phyloP scores from a whole-genome alignment of 1,284 basidiomycete species.

The Gomphus bonarii region DNA sequence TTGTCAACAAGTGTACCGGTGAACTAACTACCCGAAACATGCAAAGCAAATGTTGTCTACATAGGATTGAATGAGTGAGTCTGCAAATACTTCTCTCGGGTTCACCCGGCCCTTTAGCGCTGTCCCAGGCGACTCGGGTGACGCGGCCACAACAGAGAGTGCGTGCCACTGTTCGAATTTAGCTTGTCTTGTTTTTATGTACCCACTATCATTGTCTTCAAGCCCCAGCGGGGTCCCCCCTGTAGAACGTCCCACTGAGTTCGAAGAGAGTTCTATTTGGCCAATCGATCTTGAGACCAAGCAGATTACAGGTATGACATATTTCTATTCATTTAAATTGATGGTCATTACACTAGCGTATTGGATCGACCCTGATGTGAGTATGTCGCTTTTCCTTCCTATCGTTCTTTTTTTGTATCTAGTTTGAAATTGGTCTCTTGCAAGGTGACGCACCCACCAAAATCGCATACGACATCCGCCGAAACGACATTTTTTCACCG shows the following conservation, averaged over 20 bases:
- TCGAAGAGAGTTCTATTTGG: conserved; percentile 22
- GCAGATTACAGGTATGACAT: conserved; percentile 25
- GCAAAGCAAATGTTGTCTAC: too few species aligned
- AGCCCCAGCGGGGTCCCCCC: conserved; percentile 28
- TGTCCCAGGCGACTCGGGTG: too few species aligned
- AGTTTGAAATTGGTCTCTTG: not conserved
- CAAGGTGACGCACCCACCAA: not conserved
- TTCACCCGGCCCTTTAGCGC: too few species aligned
- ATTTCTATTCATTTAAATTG: not conserved
- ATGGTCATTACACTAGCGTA: conserved; percentile 21
- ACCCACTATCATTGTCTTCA: conserved; percentile 20
- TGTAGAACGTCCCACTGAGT: conserved; percentile 6
- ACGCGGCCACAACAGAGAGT: too few species aligned
- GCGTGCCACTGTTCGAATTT: too few species aligned
- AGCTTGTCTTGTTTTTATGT: not conserved
- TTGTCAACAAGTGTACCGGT: too few species aligned
- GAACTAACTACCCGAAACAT: too few species aligned
- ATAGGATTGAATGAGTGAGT: too few species aligned
- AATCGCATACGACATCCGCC: conserved; percentile 26
- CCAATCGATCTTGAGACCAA: conserved; percentile 24
- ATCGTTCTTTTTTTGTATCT: too few species aligned
- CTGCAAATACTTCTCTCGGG: too few species aligned
- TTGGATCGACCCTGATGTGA: conserved; percentile 30
- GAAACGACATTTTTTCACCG: conserved; percentile 30
- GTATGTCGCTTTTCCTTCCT: conserved; percentile 19